A percentile compares a stretch with the other conserved stretches of the same genome.
Conservation (phyloP, 371 early-diverging fungal genomes). For the Capillidium heterosporum region DNA sequence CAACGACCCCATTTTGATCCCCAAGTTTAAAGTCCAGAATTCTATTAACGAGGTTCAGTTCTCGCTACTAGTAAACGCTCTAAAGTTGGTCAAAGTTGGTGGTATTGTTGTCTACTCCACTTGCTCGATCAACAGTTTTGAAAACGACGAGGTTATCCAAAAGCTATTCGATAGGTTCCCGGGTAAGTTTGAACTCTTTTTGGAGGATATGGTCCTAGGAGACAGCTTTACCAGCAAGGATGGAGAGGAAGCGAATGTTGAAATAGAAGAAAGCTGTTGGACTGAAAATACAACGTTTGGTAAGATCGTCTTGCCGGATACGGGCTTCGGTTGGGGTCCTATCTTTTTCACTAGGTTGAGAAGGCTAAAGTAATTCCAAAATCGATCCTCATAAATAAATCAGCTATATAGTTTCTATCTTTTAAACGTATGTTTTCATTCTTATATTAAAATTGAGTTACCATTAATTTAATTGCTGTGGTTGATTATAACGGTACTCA, state of each 20-base stretch:
- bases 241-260: neutral
- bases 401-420: too few species aligned
- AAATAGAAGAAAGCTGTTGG: conserved; percentile 13
- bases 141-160: conserved; percentile 50
- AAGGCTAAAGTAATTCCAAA: too few species aligned
- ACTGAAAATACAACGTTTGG: conserved; percentile 37
- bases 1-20: conserved; percentile 19
- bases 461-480: too few species aligned
- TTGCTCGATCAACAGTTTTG: conserved; percentile 41
- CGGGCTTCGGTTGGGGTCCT: conserved; percentile 32
- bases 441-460: too few species aligned
- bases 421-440: too few species aligned
- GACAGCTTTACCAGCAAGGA: too few species aligned
- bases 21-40: too few species aligned
- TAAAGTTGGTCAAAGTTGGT: conserved; percentile 31
- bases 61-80: conserved; percentile 30
- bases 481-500: too few species aligned
- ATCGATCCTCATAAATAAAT: too few species aligned
- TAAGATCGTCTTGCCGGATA: conserved; percentile 36
- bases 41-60: conserved; percentile 31
- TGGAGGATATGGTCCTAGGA: conserved; percentile 17
- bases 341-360: conserved; percentile 27
- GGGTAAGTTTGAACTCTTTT: conserved; percentile 12
- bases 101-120: conserved; percentile 52
- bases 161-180: conserved; percentile 18